phyloP scores from a whole-genome alignment of 768 basidiomycete genomes.

The Pleurotus eryngii region DNA sequence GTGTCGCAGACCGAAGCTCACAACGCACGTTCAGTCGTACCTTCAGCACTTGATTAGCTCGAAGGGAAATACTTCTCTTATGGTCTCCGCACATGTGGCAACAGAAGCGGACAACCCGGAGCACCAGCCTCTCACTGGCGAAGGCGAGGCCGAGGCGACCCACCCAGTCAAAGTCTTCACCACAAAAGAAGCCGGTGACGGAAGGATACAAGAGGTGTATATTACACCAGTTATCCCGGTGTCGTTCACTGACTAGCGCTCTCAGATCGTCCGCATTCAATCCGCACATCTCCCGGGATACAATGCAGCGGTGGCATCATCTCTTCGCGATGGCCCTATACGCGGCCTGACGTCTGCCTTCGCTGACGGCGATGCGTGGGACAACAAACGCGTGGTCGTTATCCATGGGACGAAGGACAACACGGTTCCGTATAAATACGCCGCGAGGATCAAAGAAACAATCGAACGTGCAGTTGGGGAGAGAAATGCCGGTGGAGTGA shows the following conservation, averaged over 20 bases:
- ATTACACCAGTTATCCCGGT: too few relatives aligned
- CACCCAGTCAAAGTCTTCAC: not conserved
- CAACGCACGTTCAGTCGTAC: not conserved
- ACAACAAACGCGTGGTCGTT: conserved; percentile 47
- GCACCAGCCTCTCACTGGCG: not conserved
- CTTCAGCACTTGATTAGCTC: not conserved
- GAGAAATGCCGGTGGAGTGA: not conserved
- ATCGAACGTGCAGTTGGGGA: conserved; percentile 5
- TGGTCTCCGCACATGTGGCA: not conserved
- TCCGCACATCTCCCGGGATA: conserved; percentile 74
- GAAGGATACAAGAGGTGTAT: not conserved
- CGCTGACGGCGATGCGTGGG: conserved; percentile 41
- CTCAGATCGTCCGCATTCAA: conserved; percentile 70
- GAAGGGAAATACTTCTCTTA: conserved; percentile 8
- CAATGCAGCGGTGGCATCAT: conserved; percentile 75
- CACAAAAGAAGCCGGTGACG: not conserved
- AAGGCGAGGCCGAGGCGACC: not conserved
- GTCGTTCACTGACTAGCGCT: not conserved
- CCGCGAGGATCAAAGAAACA: conserved; percentile 32
- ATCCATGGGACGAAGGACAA: conserved; percentile 55
- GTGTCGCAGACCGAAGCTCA: too few relatives aligned
- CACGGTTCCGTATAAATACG: conserved; percentile 55
- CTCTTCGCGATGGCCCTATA: conserved; percentile 68
- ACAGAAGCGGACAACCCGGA: not conserved
- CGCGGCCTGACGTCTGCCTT: conserved; percentile 59